Percentiles rank a stretch among this genome's conserved stretches.
Conservation (phyloP, 306 rosid species). For the Pyrus pyrifolia region DNA sequence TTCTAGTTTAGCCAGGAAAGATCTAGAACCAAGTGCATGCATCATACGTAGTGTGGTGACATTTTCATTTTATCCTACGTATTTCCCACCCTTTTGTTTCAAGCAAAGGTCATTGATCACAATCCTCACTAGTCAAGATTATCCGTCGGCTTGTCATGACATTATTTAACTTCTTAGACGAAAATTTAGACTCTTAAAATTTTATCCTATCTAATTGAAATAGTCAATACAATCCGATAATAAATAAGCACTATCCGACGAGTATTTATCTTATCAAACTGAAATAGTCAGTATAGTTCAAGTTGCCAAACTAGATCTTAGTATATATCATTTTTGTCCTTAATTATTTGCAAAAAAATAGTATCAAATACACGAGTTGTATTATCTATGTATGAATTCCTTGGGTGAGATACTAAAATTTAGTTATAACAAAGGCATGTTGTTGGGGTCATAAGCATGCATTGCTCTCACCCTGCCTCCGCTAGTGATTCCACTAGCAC, state of each 20-base stretch:
- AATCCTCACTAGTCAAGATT: not conserved
- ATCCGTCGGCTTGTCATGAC: not conserved
- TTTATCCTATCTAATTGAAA: rapidly evolving
- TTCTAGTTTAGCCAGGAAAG: not conserved
- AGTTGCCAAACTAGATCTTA: rapidly evolving
- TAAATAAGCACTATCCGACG: no score
- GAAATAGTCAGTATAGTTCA: rapidly evolving
- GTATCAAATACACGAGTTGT: no score
- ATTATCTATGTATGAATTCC: no score
- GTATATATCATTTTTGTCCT: no score
- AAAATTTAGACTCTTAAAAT: not conserved
- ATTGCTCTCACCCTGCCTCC: no score
- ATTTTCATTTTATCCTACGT: not conserved
- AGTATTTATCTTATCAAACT: no score
- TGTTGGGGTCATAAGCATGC: no score
- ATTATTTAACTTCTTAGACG: not conserved
- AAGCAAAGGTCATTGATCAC: not conserved
- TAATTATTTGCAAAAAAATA: no score
- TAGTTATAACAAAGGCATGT: no score
- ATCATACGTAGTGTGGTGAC: not conserved
- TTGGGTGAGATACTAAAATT: no score
- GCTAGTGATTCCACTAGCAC: conserved; percentile 25
- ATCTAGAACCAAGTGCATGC: not conserved
- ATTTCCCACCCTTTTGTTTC: not conserved
- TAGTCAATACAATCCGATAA: no score